phyloP scores from a whole-genome alignment of 225 moss, liverwort and hornwort species.

The Ulota crispa region DNA sequence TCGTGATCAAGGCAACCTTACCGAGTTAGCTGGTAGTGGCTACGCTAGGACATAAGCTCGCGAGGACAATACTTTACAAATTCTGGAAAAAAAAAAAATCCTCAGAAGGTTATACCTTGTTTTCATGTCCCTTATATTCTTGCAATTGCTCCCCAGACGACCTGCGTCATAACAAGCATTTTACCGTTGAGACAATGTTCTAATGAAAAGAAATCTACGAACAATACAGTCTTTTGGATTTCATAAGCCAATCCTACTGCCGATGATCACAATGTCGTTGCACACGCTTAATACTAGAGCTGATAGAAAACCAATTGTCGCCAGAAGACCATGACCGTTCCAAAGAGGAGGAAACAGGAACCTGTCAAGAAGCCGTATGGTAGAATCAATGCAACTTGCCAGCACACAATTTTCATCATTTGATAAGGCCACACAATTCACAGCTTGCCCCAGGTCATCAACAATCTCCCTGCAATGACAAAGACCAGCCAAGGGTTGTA shows the following conservation, averaged over 20 bases:
- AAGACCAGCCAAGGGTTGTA: background rate
- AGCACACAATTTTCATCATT: conserved; percentile 81
- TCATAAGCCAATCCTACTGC: background rate
- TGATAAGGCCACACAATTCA: conserved; percentile 73
- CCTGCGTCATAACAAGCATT: conserved; percentile 39
- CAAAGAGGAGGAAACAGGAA: conserved; percentile 24
- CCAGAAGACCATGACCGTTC: background rate
- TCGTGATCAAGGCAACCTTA: conserved; percentile 18
- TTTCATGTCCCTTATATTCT: conserved; percentile 87
- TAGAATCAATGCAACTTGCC: conserved; percentile 83
- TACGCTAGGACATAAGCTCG: background rate
- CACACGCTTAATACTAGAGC: background rate
- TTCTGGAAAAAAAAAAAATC: background rate
- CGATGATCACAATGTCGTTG: background rate
- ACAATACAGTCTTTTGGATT: background rate
- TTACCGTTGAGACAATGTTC: background rate
- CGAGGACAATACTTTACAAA: background rate
- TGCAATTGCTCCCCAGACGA: conserved; percentile 89
- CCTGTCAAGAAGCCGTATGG: conserved; percentile 84
- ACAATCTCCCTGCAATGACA: conserved; percentile 68
- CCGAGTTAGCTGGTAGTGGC: conserved; percentile 17
- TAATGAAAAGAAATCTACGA: background rate
- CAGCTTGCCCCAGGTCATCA: conserved; percentile 69
- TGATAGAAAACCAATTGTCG: background rate
- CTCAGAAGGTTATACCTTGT: conserved; percentile 50